Evolutionary conservation across 176 grass and related monocot species (phyloP).

Genomic region (Miscanthus lutarioriparius): DNA sequence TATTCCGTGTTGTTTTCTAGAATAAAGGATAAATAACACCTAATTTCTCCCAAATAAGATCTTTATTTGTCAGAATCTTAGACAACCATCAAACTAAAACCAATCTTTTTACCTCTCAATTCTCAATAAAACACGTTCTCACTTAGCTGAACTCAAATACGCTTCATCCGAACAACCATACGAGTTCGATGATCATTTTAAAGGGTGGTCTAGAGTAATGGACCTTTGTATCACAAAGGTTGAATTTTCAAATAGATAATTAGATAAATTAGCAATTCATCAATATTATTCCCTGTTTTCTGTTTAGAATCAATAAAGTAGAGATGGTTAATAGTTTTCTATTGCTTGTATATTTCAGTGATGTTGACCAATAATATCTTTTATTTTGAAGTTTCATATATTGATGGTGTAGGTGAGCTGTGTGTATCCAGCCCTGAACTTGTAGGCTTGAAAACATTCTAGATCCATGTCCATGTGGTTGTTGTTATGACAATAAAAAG

Average conservation of each 20-base stretch:
- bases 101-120: not conserved
- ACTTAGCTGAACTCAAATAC: not conserved
- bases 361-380: not conserved
- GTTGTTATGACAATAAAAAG: not conserved
- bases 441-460: not conserved
- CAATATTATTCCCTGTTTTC: not conserved
- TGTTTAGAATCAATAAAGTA: not conserved
- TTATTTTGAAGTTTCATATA: not conserved
- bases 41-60: not conserved
- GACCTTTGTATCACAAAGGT: not conserved
- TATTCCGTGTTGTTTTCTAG: not conserved
- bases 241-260: not conserved
- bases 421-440: not conserved
- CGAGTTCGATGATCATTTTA: not conserved
- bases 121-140: not conserved
- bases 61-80: not conserved
- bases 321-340: not conserved
- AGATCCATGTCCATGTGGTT: conserved; percentile 13
- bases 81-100: not conserved
- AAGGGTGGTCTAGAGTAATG: not conserved
- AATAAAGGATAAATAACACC: not conserved
- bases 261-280: not conserved
- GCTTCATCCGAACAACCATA: too few species aligned
- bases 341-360: not conserved
- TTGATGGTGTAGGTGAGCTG: not conserved